phyloP scores from a whole-genome alignment of 345 rosid genomes.

The Brassica juncea region DNA sequence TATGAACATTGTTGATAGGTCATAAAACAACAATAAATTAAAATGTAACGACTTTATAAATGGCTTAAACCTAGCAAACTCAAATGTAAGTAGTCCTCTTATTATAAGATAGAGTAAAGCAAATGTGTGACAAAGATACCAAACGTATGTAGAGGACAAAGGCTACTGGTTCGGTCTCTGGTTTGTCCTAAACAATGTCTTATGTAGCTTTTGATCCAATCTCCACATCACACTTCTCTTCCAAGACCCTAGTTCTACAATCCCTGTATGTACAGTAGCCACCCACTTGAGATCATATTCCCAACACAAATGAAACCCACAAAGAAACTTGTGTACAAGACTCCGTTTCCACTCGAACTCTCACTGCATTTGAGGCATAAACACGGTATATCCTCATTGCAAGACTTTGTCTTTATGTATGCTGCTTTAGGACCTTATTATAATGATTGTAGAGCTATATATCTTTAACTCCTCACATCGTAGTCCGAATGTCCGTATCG shows the following conservation, averaged over 20 bases:
- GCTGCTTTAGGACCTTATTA: too few species aligned
- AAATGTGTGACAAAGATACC: not conserved
- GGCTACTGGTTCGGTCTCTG: too few species aligned
- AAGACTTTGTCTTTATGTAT: too few species aligned
- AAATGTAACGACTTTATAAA: too few species aligned
- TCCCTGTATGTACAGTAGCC: constrained; percentile 44
- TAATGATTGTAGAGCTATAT: too few species aligned
- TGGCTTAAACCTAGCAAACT: not conserved
- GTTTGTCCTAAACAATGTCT: not conserved
- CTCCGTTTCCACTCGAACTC: not conserved
- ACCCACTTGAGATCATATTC: constrained; percentile 48
- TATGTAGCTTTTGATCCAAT: constrained; percentile 26
- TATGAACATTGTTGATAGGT: not conserved
- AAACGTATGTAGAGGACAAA: not conserved
- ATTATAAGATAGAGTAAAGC: not conserved
- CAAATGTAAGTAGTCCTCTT: not conserved
- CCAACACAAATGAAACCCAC: constrained; percentile 36
- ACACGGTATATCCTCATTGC: too few species aligned
- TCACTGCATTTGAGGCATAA: too few species aligned
- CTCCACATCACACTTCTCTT: constrained; percentile 41
- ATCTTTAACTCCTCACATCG: too few species aligned
- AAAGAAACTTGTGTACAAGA: constrained; percentile 24
- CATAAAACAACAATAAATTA: not conserved
- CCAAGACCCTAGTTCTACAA: constrained; percentile 34
- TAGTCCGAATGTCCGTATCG: too few species aligned